Evolutionary conservation across 1,284 basidiomycete species (phyloP).

Genomic region (Pisolithus thermaeus): DNA sequence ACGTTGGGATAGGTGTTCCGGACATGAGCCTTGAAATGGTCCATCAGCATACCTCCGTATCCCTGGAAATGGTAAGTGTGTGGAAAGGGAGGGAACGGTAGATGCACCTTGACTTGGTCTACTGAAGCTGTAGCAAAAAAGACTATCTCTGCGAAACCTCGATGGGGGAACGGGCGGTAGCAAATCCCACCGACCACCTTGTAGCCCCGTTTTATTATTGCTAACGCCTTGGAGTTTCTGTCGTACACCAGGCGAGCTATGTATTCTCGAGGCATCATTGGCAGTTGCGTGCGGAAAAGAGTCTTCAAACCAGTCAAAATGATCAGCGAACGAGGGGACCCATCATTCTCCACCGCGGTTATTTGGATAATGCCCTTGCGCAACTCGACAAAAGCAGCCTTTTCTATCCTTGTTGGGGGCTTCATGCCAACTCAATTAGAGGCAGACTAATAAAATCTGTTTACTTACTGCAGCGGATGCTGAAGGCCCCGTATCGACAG

Average conservation of each 20-base stretch:
- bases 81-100: background rate
- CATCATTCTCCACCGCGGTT: slow-evolving; percentile 82
- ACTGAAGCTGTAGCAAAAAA: slow-evolving; percentile 97
- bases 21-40: slow-evolving; percentile 96
- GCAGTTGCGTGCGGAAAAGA: slow-evolving; percentile 95
- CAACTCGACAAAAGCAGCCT: slow-evolving; percentile 81
- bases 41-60: slow-evolving; percentile 98
- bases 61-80: slow-evolving; percentile 49
- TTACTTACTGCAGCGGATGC: slow-evolving; percentile 43
- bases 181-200: slow-evolving; percentile 99
- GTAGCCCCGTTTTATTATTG: slow-evolving; percentile 92
- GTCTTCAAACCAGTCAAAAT: slow-evolving; percentile 94
- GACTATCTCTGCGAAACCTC: slow-evolving; percentile 96
- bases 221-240: slow-evolving; percentile 84
- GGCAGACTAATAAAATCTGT: background rate
- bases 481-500: slow-evolving; percentile 59
- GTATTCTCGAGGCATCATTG: slow-evolving; percentile 99
- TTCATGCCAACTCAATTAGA: slow-evolving; percentile 19
- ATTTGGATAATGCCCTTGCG: slow-evolving; percentile 82
- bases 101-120: slow-evolving; percentile 88
- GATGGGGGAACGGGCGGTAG: slow-evolving; percentile 92
- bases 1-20: slow-evolving; percentile 74
- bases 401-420: slow-evolving; percentile 57
- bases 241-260: slow-evolving; percentile 96
- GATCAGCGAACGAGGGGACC: slow-evolving; percentile 69